Base-by-base conservation (phyloP, 495 filamentous ascomycete genomes). In the Podospora didyma region DNA sequence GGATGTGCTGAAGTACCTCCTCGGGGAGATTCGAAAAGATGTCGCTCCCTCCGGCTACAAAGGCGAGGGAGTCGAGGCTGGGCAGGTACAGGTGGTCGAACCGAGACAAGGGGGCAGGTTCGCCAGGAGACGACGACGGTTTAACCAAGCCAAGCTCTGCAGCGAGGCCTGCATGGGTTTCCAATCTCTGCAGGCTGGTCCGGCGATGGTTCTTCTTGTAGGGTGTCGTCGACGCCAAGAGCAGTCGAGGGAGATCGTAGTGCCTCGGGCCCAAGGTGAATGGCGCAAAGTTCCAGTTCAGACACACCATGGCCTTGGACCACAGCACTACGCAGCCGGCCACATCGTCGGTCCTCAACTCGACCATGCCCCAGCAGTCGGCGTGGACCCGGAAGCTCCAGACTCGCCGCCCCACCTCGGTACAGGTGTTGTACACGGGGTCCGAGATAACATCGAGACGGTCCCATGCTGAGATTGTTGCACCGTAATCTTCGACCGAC, bases 361-460 rank as follows among this genome's bases (percentile, higher is more conserved):
- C 37, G 19, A 58, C 54, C 7, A 64, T 10, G 11, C 54, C 59
- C 62, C 62, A 65, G 48, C 62, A 65, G 51, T 62, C 59, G 16
- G 56, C 56, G 28, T 65, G 62, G 7, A 65, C 59, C 2, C 54
- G 53, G 35, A 62, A 62, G 11, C 45, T 52, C 62, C 62, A 65
- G 39, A 3, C 28, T 21, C 22, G 52, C 34, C 20, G 21, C 34
- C 26, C 26, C n/a, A n/a, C n/a, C 9, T 31, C 9, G 4, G 23
- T 53, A 14, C 53, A 19, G 16, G 16, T 35, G 41, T n/a, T n/a
- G n/a, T 53, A 58, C 19, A 51, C 14, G 19, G 24, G 20, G 21
- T 26, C 51, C 20, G 21, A 51, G 17, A 48, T 45, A 16, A 34
- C 26, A 21, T 42, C 44, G 16, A 44, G 17, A n/a, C n/a, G n/a